Conservation (phyloP, 352 stramenopile species). For the Pythium coloratum region DNA sequence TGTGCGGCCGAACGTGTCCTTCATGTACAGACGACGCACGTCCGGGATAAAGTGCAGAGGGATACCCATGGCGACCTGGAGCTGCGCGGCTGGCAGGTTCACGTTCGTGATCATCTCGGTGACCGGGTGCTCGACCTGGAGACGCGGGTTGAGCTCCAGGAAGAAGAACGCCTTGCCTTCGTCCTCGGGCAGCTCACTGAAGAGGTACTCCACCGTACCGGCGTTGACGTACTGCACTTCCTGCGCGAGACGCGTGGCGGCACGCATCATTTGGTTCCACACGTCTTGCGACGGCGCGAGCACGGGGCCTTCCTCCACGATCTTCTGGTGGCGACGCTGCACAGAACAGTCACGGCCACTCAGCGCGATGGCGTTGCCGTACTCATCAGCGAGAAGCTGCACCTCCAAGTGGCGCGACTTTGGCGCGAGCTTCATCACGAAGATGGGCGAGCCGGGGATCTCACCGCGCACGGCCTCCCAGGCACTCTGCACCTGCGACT, state of each 20-base stretch:
- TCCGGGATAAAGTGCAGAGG: conserved; percentile 98
- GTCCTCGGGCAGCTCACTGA: conserved; percentile 92
- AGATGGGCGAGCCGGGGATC: conserved; percentile 98
- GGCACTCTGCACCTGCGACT: conserved; percentile 90
- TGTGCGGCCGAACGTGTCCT: conserved; percentile 90
- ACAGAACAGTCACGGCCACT: conserved; percentile 99
- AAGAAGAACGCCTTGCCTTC: conserved; percentile 98
- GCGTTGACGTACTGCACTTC: conserved; percentile 99
- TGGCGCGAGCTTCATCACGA: conserved; percentile 99
- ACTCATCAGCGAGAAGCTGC: conserved; percentile 98
- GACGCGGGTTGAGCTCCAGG: conserved; percentile 98
- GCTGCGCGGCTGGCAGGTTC: conserved; percentile 96
- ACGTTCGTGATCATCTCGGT: conserved; percentile 99
- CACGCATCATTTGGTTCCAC: conserved; percentile 98
- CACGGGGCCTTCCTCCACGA: conserved; percentile 99
- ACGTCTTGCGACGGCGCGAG: conserved; percentile 92
- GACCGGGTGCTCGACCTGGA: conserved; percentile 99
- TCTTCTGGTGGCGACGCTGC: conserved; percentile 99
- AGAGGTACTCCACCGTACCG: conserved; percentile 99
- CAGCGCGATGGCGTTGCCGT: conserved; percentile 98
- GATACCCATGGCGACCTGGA: conserved; percentile 99
- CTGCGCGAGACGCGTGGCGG: conserved; percentile 96
- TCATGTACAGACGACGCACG: conserved; percentile 96
- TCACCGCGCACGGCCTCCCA: conserved; percentile 98
- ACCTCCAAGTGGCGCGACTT: conserved; percentile 99